Percentiles rank a stretch among this genome's conserved stretches.
These are phyloP conservation scores for Neurospora sp. DNA, from an alignment of 495 filamentous ascomycete genomes.

Conservation along the genomic window DNA sequence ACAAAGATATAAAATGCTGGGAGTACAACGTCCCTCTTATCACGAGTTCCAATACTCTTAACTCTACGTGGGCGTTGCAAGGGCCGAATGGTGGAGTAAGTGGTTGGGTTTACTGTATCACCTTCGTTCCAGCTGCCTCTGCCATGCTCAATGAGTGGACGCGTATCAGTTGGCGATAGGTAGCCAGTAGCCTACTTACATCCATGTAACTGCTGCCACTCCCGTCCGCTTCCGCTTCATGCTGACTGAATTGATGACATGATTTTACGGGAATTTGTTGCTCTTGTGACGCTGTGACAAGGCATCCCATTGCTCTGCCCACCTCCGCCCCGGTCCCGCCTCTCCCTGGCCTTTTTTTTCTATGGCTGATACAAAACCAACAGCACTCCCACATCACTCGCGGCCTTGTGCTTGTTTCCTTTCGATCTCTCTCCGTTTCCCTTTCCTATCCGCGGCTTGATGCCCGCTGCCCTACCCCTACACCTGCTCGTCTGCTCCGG, in stretches of 20 bases:
- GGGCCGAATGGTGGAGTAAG: not conserved
- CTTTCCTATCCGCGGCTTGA: not conserved
- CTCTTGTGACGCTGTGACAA: not conserved
- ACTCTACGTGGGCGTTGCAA: not conserved
- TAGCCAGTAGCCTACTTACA: not conserved
- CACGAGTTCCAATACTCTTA: not conserved
- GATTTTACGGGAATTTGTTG: not conserved
- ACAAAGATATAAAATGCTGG: not conserved
- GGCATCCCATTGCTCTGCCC: not conserved
- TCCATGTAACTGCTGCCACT: not conserved
- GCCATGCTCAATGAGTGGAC: not conserved
- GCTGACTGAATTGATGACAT: not conserved
- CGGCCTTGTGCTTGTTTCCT: not conserved
- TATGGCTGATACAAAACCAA: not conserved
- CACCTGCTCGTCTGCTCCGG: not conserved
- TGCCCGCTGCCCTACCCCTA: not conserved
- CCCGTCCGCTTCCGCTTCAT: not conserved
- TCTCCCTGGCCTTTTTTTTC: not conserved
- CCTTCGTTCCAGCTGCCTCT: not conserved
- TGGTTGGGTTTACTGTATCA: too few relatives aligned
- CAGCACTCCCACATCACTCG: not conserved
- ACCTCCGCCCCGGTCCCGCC: not conserved
- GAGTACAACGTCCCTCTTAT: not conserved
- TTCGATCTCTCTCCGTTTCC: not conserved
- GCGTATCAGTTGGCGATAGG: not conserved